Conservation (phyloP, 2,329 filamentous ascomycete species). For the Botrytis hyacinthi region DNA sequence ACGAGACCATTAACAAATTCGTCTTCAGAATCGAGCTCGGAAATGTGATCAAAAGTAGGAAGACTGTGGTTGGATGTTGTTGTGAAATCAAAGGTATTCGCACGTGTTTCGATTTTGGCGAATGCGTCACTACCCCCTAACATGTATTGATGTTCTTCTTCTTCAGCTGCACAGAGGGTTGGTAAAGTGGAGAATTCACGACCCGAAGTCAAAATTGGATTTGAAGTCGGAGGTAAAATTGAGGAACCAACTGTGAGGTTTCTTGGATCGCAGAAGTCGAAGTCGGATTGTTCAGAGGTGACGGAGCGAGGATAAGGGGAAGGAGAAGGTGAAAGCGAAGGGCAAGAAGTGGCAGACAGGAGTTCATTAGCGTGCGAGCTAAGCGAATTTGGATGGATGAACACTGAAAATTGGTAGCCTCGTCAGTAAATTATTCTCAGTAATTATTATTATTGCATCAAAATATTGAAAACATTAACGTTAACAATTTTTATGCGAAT, state of each 20-base stretch:
- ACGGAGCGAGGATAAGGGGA: slow-evolving; percentile 72
- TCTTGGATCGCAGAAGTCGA: slow-evolving; percentile 88
- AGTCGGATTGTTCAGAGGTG: slow-evolving; percentile 60
- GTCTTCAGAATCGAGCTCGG: slow-evolving; percentile 88
- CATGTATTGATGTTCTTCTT: slow-evolving; percentile 55
- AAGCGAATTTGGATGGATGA: slow-evolving; percentile 65
- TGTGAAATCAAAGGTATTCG: slow-evolving; percentile 47
- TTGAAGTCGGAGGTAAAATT: slow-evolving; percentile 38
- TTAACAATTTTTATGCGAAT: neutral
- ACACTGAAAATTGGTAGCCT: slow-evolving; percentile 47
- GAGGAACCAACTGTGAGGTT: slow-evolving; percentile 71
- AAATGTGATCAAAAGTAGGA: slow-evolving; percentile 78
- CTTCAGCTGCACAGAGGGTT: slow-evolving; percentile 54
- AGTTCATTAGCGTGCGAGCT: slow-evolving; percentile 65
- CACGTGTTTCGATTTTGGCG: slow-evolving; percentile 44
- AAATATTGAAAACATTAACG: neutral
- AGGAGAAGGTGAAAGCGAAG: slow-evolving; percentile 83
- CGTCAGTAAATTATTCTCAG: slow-evolving; percentile 11
- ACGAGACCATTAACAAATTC: slow-evolving; percentile 76
- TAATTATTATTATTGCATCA: neutral
- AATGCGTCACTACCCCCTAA: slow-evolving; percentile 42
- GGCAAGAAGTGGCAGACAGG: slow-evolving; percentile 70
- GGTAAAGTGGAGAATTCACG: slow-evolving; percentile 65
- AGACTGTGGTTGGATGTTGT: slow-evolving; percentile 56
- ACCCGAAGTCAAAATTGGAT: slow-evolving; percentile 44